A percentile compares a stretch with the other conserved stretches of the same genome.
Evolutionary conservation across 1,139 yeast species (phyloP).

Genomic region (Lodderomyces theae): DNA sequence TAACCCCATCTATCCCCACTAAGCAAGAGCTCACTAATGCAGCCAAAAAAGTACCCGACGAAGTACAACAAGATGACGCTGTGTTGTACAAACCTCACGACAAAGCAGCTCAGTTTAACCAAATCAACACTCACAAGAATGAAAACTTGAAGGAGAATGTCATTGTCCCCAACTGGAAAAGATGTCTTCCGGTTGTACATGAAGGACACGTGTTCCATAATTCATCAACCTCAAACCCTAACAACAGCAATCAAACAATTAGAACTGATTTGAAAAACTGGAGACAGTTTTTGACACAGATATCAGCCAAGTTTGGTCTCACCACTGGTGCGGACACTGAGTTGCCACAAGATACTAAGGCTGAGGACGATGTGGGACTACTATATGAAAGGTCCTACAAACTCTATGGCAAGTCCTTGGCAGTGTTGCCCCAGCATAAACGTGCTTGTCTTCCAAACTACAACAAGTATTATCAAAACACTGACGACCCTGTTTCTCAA

Average conservation of each 20-base stretch:
- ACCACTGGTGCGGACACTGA: slow-evolving; percentile 28
- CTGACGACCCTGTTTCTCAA: slow-evolving; percentile 20
- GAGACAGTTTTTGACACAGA: slow-evolving; percentile 35
- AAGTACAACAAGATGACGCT: slow-evolving; percentile 36
- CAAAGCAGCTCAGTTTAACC: slow-evolving; percentile 39
- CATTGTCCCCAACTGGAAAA: slow-evolving; percentile 45
- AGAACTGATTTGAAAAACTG: slow-evolving; percentile 34
- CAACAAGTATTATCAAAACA: slow-evolving; percentile 26
- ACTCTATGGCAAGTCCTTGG: slow-evolving; percentile 40
- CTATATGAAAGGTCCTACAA: slow-evolving; percentile 40
- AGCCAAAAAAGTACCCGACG: slow-evolving; percentile 30
- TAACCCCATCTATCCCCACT: slow-evolving; percentile 30
- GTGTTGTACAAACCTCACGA: slow-evolving; percentile 48
- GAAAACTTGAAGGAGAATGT: slow-evolving; percentile 42
- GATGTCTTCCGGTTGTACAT: slow-evolving; percentile 36
- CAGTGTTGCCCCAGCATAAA: slow-evolving; percentile 37
- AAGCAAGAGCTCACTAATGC: slow-evolving; percentile 15
- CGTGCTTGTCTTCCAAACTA: slow-evolving; percentile 46
- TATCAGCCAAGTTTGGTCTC: slow-evolving; percentile 40
- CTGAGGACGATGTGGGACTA: slow-evolving; percentile 36
- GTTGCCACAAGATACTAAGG: slow-evolving; percentile 15
- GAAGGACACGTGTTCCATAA: slow-evolving; percentile 9
- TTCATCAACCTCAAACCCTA: slow-evolving; percentile 27
- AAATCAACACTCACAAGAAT: slow-evolving; percentile 47
- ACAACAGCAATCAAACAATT: slow-evolving; percentile 14